These are phyloP conservation scores for Craspedostauros australis DNA, from an alignment of 108 stramenopile species.

Conservation along the genomic window DNA sequence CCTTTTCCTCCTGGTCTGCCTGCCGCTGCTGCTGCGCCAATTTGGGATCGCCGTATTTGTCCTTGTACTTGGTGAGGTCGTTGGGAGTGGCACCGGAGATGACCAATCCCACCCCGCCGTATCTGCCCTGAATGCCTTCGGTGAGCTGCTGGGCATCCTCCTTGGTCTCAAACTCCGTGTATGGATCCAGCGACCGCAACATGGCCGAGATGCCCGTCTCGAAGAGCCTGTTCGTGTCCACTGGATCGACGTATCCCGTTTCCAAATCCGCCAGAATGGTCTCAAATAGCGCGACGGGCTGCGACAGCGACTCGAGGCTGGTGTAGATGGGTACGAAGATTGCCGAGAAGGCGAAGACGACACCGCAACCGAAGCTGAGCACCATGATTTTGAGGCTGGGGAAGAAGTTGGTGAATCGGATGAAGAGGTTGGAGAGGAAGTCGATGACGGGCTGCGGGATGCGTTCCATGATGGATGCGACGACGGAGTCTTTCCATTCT, in stretches of 20 bases:
- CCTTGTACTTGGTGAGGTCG: constrained; percentile 22
- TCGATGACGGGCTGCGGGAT: constrained; percentile 9
- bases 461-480: constrained; percentile 1
- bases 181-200: constrained; percentile 90
- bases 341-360: constrained; percentile 26
- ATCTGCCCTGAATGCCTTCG: constrained; percentile 81
- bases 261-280: constrained; percentile 76
- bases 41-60: constrained; percentile 6
- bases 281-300: constrained; percentile 81
- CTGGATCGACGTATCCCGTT: constrained; percentile 74
- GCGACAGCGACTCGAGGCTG: constrained; percentile 31
- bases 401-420: not conserved
- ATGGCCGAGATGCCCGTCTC: constrained; percentile 92
- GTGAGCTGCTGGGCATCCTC: constrained; percentile 73
- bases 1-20: not conserved
- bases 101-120: constrained; percentile 93
- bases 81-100: constrained; percentile 63
- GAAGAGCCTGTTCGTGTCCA: constrained; percentile 83
- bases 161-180: constrained; percentile 89
- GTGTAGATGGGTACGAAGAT: constrained; percentile 50
- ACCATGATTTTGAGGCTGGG: constrained; percentile 16
- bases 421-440: constrained; percentile 4
- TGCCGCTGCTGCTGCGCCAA: constrained; percentile 10
- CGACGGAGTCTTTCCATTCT: constrained; percentile 1
- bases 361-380: constrained; percentile 34